Percentiles rank a stretch among this genome's conserved stretches.
Evolutionary conservation across 164 flowering plant species (phyloP).

Genomic region (Vitis cinerea): DNA sequence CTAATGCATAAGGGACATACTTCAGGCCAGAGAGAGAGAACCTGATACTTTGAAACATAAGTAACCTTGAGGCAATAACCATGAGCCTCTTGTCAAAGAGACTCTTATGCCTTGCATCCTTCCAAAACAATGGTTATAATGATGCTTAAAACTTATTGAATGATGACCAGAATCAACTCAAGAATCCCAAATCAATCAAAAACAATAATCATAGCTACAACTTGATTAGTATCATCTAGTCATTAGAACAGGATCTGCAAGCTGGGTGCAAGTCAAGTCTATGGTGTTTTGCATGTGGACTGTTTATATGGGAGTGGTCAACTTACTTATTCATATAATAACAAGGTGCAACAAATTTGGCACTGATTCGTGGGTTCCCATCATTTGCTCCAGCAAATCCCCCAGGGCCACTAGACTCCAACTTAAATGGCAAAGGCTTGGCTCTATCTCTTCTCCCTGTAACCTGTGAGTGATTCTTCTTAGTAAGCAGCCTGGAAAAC

Average conservation of each 20-base stretch:
- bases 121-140: slow-evolving; percentile 1
- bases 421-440: slow-evolving; percentile 85
- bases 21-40: not conserved
- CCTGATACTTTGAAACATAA: not conserved
- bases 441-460: slow-evolving; percentile 98
- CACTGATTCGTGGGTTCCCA: slow-evolving; percentile 80
- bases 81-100: not conserved
- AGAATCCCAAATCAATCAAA: not conserved
- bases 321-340: slow-evolving; percentile 80
- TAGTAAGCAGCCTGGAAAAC: not conserved
- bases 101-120: not conserved
- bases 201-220: not conserved
- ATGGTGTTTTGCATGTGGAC: no score
- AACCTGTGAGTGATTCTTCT: slow-evolving; percentile 48
- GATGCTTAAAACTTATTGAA: not conserved
- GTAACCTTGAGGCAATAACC: not conserved
- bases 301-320: not conserved
- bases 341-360: slow-evolving; percentile 89
- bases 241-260: no score
- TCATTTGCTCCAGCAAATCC: slow-evolving; percentile 89
- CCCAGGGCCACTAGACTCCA: slow-evolving; percentile 80
- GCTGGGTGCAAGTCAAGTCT: no score
- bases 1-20: not conserved
- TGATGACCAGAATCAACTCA: not conserved
- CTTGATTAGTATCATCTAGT: no score